Evolutionary conservation across 1,284 basidiomycete species (phyloP).

Genomic region (Anthracocystis panici-leucophaei): DNA sequence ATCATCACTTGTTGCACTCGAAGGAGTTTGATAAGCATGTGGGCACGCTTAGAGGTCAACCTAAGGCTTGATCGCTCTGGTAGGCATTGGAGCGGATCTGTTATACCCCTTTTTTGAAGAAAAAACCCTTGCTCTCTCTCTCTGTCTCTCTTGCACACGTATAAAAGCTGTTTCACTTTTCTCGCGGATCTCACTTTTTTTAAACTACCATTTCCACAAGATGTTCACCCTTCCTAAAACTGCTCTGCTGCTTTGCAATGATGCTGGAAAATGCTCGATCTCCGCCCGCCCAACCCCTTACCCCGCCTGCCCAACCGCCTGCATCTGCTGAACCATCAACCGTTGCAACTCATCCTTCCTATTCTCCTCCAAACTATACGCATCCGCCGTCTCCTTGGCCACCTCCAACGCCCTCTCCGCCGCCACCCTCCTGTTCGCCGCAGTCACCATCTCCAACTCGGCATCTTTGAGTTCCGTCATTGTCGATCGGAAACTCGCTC

Average conservation of each 20-base stretch:
- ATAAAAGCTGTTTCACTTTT: too few species aligned
- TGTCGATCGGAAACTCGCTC: background rate
- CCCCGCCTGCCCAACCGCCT: background rate
- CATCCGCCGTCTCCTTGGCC: slow-evolving; percentile 38
- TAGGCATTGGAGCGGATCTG: too few species aligned
- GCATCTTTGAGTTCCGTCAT: slow-evolving; percentile 16
- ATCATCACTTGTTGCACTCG: slow-evolving; percentile 41
- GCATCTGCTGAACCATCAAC: slow-evolving; percentile 17
- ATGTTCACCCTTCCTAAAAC: too few species aligned
- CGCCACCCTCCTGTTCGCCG: background rate
- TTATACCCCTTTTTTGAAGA: too few species aligned
- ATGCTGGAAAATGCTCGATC: too few species aligned
- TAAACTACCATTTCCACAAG: background rate
- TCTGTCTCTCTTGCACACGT: background rate
- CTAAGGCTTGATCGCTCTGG: background rate
- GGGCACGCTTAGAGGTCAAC: slow-evolving; percentile 18
- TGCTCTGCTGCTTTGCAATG: too few species aligned
- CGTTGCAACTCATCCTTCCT: slow-evolving; percentile 36
- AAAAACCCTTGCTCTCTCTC: background rate
- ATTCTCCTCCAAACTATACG: slow-evolving; percentile 46
- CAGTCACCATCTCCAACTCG: slow-evolving; percentile 18
- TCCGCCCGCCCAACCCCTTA: too few species aligned
- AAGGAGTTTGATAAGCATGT: slow-evolving; percentile 44
- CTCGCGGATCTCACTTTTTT: background rate
- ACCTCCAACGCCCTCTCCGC: slow-evolving; percentile 28